Conservation (phyloP, 2,329 filamentous ascomycete genomes). For the Geosmithia flava region DNA sequence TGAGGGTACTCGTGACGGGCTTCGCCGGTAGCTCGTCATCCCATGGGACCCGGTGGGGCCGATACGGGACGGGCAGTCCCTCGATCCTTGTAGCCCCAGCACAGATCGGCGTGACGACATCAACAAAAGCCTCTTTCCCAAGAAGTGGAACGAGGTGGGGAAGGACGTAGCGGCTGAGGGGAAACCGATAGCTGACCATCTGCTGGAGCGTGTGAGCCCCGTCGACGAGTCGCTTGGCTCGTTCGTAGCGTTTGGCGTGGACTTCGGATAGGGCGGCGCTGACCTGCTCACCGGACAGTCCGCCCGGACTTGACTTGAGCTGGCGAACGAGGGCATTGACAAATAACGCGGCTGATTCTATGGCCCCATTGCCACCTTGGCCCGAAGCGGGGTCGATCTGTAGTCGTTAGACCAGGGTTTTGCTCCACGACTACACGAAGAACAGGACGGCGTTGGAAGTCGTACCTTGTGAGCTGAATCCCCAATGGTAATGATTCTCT, state of each 20-base stretch:
- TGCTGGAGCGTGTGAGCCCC: neutral
- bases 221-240: neutral
- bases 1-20: neutral
- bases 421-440: no score
- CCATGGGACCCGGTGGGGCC: neutral
- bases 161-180: no score
- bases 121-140: no score
- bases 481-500: slow-evolving; percentile 23
- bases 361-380: slow-evolving; percentile 13
- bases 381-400: slow-evolving; percentile 11
- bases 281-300: neutral
- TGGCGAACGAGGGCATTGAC: slow-evolving; percentile 4
- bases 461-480: slow-evolving; percentile 26
- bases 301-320: neutral
- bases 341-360: slow-evolving; percentile 10
- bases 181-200: neutral
- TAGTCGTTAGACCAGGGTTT: neutral
- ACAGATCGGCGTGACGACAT: no score
- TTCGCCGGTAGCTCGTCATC: neutral
- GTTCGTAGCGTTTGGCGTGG: neutral
- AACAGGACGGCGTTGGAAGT: neutral
- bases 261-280: neutral
- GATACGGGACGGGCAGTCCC: neutral
- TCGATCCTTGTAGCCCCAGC: neutral
- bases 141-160: neutral